These are phyloP conservation scores for Botryotinia narcissicola DNA, from an alignment of 2,329 filamentous ascomycete species.

Conservation along the genomic window DNA sequence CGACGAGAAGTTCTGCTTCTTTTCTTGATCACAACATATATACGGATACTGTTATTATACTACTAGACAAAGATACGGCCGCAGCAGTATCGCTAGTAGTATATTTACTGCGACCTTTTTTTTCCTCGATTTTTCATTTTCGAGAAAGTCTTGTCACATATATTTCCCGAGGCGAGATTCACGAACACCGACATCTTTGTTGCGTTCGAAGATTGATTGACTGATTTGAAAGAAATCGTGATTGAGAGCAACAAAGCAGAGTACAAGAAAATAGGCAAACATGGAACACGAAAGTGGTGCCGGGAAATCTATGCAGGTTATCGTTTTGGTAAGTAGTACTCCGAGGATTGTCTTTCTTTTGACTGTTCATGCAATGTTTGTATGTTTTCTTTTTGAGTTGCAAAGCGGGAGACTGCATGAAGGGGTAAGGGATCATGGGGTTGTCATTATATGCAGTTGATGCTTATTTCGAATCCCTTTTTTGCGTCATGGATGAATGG, in stretches of 20 bases:
- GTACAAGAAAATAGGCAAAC: background rate
- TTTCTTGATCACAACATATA: background rate
- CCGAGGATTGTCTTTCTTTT: background rate
- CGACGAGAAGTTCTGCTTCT: background rate
- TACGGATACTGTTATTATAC: background rate
- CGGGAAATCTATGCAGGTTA: slow-evolving; percentile 58
- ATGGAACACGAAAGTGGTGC: slow-evolving; percentile 44
- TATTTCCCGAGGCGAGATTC: background rate
- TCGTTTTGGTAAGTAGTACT: slow-evolving; percentile 63
- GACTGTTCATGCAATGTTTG: background rate
- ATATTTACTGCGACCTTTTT: background rate
- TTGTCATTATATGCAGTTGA: background rate
- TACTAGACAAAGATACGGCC: background rate
- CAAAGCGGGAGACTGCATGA: background rate
- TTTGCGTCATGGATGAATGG: background rate
- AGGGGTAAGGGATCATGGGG: background rate
- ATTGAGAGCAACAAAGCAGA: background rate
- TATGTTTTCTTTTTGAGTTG: background rate
- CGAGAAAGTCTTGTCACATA: background rate
- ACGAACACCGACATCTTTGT: background rate
- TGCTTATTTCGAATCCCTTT: background rate
- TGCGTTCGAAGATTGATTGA: background rate
- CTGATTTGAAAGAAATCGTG: background rate
- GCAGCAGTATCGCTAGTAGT: background rate
- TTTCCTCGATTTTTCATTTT: background rate